phyloP scores from a whole-genome alignment of 257 asterid genomes.

The Ilex asprella region DNA sequence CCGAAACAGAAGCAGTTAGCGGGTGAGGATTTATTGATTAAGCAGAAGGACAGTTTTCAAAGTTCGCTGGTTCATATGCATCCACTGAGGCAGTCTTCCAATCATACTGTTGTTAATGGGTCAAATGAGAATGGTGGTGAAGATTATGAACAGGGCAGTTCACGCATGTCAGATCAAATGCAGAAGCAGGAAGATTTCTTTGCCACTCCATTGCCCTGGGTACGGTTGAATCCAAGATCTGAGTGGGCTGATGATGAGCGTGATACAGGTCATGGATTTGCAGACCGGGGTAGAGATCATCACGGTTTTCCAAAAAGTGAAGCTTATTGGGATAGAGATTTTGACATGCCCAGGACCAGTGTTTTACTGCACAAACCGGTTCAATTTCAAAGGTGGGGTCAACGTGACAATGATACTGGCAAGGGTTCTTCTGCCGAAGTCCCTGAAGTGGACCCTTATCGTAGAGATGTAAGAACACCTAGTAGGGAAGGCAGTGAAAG shows the following conservation, averaged over 20 bases:
- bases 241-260: conserved; percentile 99
- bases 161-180: conserved; percentile 22
- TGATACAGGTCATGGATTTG: conserved; percentile 76
- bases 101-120: conserved; percentile 27
- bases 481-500: conserved; percentile 58
- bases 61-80: conserved; percentile 43
- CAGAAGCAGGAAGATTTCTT: conserved; percentile 50
- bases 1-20: conserved; percentile 55
- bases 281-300: conserved; percentile 57
- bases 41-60: conserved; percentile 37
- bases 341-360: conserved; percentile 67
- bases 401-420: conserved; percentile 57
- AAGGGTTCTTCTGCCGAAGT: conserved; percentile 47
- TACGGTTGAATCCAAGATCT: conserved; percentile 72
- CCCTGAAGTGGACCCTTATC: conserved; percentile 40
- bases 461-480: conserved; percentile 41
- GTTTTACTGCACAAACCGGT: conserved; percentile 55
- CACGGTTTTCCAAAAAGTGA: conserved; percentile 52
- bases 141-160: conserved; percentile 30
- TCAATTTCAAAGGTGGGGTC: conserved; percentile 46
- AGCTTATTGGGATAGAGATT: conserved; percentile 72
- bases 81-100: conserved; percentile 36
- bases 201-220: conserved; percentile 71
- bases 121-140: conserved; percentile 35
- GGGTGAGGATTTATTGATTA: conserved; percentile 38